These are phyloP conservation scores for Pogostemon cablin DNA, from an alignment of 257 asterid genomes.

Conservation along the genomic window DNA sequence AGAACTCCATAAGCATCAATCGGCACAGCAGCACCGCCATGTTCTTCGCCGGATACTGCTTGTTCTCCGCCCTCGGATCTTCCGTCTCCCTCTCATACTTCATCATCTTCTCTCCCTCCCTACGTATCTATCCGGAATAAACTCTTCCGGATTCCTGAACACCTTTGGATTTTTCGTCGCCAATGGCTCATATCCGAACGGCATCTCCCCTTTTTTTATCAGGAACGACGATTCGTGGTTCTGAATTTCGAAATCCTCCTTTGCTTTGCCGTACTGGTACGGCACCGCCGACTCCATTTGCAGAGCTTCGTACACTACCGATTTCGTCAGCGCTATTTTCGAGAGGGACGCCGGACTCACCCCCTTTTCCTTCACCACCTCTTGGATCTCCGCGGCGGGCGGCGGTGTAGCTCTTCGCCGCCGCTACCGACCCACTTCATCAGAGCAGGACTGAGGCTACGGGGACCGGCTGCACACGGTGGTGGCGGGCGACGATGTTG, in stretches of 20 bases:
- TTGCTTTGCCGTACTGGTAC: constrained; percentile 69
- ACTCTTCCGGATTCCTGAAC: constrained; percentile 48
- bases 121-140: constrained; percentile 53
- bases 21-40: constrained; percentile 54
- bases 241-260: constrained; percentile 45
- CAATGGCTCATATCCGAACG: constrained; percentile 70
- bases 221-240: constrained; percentile 58
- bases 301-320: constrained; percentile 67
- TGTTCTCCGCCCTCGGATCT: constrained; percentile 47
- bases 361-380: constrained; percentile 49
- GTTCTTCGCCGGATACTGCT: constrained; percentile 71
- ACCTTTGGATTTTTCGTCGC: constrained; percentile 62
- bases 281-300: constrained; percentile 74
- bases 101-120: constrained; percentile 56
- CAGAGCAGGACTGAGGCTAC: constrained; percentile 34
- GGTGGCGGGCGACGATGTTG: too few relatives aligned
- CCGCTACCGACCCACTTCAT: constrained; percentile 64
- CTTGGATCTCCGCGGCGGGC: constrained; percentile 57
- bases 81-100: constrained; percentile 57
- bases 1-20: constrained; percentile 71
- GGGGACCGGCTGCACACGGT: too few relatives aligned
- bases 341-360: constrained; percentile 42
- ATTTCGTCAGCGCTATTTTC: constrained; percentile 55
- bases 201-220: constrained; percentile 72
- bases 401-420: constrained; percentile 57